Percentiles rank a stretch among this genome's conserved stretches.
Conservation (phyloP, 805 yeast species). For the Cyberlindnera xishuangbannaensis region DNA sequence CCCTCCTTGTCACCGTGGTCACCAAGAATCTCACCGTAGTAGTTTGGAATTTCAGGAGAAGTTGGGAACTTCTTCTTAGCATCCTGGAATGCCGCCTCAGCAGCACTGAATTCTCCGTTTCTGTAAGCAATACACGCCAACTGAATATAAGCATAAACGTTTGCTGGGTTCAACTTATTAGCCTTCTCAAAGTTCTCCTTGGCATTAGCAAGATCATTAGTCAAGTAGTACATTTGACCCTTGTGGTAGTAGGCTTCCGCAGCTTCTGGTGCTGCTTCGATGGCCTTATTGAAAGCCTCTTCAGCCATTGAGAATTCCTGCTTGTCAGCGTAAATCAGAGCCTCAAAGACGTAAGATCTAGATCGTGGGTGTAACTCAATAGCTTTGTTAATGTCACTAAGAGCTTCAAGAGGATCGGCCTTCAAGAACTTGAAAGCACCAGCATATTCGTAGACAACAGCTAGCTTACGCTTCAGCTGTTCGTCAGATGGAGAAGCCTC, state of each 20-base stretch:
- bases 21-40: conserved; percentile 88
- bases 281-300: conserved; percentile 67
- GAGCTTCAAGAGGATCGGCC: conserved; percentile 62
- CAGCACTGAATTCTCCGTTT: conserved; percentile 50
- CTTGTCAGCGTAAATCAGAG: conserved; percentile 77
- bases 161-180: conserved; percentile 63
- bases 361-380: conserved; percentile 67
- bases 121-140: conserved; percentile 89
- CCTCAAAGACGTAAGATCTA: conserved; percentile 76
- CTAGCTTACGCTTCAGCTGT: conserved; percentile 34
- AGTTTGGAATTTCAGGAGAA: conserved; percentile 88
- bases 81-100: conserved; percentile 60
- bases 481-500: conserved; percentile 22
- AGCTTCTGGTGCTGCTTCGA: conserved; percentile 57
- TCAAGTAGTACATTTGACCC: conserved; percentile 85
- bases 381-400: conserved; percentile 58
- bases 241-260: conserved; percentile 89
- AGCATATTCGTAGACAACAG: conserved; percentile 76
- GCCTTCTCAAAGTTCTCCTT: conserved; percentile 70
- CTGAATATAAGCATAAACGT: conserved; percentile 84
- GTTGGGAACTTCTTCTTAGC: conserved; percentile 76
- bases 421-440: conserved; percentile 83
- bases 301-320: conserved; percentile 65
- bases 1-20: conserved; percentile 68
- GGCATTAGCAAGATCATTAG: conserved; percentile 70